A percentile compares a stretch with the other conserved stretches of the same genome.
phyloP scores from a whole-genome alignment of 1,284 basidiomycete species.

The Agroathelia rolfsii region DNA sequence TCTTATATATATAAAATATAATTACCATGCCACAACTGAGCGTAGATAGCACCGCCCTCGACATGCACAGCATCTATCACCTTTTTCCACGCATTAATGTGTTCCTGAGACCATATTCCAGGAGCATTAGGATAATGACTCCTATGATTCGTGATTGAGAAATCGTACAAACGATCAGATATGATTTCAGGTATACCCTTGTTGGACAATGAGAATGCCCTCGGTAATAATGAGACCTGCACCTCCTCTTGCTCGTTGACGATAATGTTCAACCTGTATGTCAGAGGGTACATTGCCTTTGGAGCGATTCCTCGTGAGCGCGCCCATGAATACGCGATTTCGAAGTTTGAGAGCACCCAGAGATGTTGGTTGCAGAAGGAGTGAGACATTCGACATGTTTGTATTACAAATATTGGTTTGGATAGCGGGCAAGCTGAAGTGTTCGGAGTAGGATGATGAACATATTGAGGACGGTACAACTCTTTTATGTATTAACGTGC shows the following conservation, averaged over 20 bases:
- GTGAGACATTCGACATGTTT: too few relatives aligned
- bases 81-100: conserved; percentile 22
- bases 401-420: too few relatives aligned
- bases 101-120: conserved; percentile 21
- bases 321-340: conserved; percentile 24
- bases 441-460: too few relatives aligned
- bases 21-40: conserved; percentile 18
- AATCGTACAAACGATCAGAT: too few relatives aligned
- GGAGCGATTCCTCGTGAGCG: conserved; percentile 24
- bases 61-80: conserved; percentile 29
- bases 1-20: too few relatives aligned
- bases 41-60: conserved; percentile 26
- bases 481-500: too few relatives aligned
- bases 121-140: conserved; percentile 19
- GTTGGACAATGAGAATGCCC: background rate
- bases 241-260: background rate
- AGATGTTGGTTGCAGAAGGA: too few relatives aligned
- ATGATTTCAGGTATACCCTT: conserved; percentile 21
- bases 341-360: conserved; percentile 3
- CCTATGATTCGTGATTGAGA: conserved; percentile 7
- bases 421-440: too few relatives aligned
- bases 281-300: conserved; percentile 6
- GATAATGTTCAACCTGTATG: conserved; percentile 1
- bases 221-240: background rate
- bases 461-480: too few relatives aligned